phyloP scores from a whole-genome alignment of 352 stramenopile species.

The Pythium rishiriense region DNA sequence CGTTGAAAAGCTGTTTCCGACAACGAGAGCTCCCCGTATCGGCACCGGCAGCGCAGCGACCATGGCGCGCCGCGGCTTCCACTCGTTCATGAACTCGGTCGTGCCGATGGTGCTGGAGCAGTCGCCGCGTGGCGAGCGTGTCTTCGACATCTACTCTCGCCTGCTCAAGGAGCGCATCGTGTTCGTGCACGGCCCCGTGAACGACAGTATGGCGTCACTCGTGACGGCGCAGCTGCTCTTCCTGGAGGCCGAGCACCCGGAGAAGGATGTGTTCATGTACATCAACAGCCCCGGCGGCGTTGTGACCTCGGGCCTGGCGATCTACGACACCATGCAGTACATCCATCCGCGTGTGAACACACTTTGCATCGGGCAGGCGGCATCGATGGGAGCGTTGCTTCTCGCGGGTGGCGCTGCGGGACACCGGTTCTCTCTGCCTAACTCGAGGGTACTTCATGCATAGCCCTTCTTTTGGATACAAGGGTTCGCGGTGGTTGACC shows the following conservation, averaged over 20 bases:
- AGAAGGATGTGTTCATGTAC: conserved; percentile 99
- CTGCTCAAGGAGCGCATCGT: conserved; percentile 98
- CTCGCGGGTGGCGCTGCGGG: conserved; percentile 91
- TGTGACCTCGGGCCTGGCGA: conserved; percentile 96
- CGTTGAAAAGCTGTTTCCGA: background rate
- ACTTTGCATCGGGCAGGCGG: conserved; percentile 96
- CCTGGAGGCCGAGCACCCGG: conserved; percentile 94
- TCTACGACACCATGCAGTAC: conserved; percentile 99
- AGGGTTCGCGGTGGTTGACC: background rate
- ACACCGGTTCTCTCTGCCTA: conserved; percentile 91
- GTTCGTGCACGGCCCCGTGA: conserved; percentile 95
- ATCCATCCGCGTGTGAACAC: conserved; percentile 97
- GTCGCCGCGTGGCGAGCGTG: conserved; percentile 90
- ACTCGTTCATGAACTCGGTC: conserved; percentile 64
- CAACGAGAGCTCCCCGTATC: background rate
- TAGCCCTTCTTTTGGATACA: background rate
- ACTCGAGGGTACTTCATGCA: conserved; percentile 84
- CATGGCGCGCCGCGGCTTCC: conserved; percentile 43
- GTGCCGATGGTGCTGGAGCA: conserved; percentile 95
- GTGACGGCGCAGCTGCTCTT: conserved; percentile 92
- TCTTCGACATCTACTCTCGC: conserved; percentile 98
- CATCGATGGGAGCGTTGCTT: conserved; percentile 96
- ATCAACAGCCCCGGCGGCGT: conserved; percentile 98
- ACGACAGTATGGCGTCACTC: conserved; percentile 83
- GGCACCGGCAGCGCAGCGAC: background rate